Evolutionary conservation across 495 filamentous ascomycete genomes (phyloP).

Genomic region (Beverwykella pulmonaria): DNA sequence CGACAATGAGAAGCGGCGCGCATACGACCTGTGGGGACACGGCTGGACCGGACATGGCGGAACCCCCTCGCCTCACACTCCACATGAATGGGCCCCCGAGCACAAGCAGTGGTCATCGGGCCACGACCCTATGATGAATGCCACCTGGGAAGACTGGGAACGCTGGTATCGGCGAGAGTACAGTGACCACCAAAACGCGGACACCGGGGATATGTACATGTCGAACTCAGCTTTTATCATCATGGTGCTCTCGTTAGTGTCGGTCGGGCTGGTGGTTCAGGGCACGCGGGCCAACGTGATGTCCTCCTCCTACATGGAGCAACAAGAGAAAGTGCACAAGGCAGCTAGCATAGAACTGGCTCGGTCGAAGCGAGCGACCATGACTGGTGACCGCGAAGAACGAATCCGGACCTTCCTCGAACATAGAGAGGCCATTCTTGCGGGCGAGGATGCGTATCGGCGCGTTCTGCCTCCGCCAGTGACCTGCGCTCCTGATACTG

Average conservation of each 20-base stretch:
- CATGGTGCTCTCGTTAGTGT: constrained; percentile 65
- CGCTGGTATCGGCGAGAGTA: constrained; percentile 65
- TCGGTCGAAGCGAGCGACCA: constrained; percentile 56
- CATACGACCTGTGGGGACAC: constrained; percentile 78
- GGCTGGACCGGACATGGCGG: constrained; percentile 67
- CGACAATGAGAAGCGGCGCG: constrained; percentile 71
- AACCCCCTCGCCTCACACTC: constrained; percentile 18
- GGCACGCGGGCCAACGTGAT: constrained; percentile 64
- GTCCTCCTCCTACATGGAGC: constrained; percentile 60
- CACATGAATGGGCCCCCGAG: background rate
- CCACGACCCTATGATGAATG: constrained; percentile 68
- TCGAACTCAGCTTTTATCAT: constrained; percentile 75
- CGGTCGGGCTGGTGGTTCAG: constrained; percentile 69
- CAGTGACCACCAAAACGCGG: constrained; percentile 47
- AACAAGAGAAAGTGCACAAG: constrained; percentile 62
- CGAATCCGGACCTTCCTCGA: constrained; percentile 73
- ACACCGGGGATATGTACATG: constrained; percentile 56
- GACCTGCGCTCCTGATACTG: constrained; percentile 33
- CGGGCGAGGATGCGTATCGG: constrained; percentile 39
- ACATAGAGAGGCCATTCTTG: constrained; percentile 24
- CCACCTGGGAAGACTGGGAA: constrained; percentile 99
- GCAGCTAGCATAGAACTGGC: constrained; percentile 64
- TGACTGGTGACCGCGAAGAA: constrained; percentile 56
- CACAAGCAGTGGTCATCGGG: constrained; percentile 36
- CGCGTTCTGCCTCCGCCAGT: constrained; percentile 41